Conservation (phyloP, 305 asterid genomes). For the Fraxinus angustifolia region DNA sequence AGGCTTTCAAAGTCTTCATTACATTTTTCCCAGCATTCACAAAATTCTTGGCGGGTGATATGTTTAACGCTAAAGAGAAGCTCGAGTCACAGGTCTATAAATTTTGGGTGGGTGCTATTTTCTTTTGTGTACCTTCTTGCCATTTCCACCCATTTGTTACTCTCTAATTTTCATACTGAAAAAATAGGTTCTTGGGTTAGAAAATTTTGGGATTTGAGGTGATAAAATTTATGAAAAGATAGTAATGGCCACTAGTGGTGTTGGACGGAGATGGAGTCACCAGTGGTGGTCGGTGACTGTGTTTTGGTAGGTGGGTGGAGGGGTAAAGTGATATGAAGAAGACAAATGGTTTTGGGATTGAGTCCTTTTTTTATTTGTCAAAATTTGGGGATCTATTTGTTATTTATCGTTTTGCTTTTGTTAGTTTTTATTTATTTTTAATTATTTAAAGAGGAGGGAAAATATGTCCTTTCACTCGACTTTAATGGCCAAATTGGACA, state of each 20-base stretch:
- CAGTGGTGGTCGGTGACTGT: neutral
- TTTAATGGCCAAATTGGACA: neutral
- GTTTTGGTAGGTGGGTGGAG: neutral
- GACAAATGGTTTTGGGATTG: neutral
- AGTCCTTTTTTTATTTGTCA: too few relatives aligned
- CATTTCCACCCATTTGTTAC: neutral
- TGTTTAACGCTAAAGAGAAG: constrained; percentile 34
- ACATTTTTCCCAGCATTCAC: constrained; percentile 23
- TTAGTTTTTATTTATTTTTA: neutral
- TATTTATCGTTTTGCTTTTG: neutral
- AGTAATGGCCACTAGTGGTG: neutral
- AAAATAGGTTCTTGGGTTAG: neutral
- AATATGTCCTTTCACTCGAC: neutral
- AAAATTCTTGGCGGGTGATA: constrained; percentile 23
- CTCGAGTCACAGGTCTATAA: constrained; percentile 60
- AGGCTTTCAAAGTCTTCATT: constrained; percentile 23
- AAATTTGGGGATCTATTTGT: neutral
- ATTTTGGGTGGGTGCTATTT: constrained; percentile 18
- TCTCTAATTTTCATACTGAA: neutral
- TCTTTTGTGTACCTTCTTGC: neutral
- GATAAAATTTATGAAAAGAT: neutral
- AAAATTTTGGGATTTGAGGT: neutral
- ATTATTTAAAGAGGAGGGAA: neutral
- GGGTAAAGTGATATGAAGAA: neutral
- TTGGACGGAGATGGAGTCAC: neutral